These are phyloP conservation scores for Diphasiastrum complanatum DNA, from an alignment of 83 land plant species.

Conservation along the genomic window DNA sequence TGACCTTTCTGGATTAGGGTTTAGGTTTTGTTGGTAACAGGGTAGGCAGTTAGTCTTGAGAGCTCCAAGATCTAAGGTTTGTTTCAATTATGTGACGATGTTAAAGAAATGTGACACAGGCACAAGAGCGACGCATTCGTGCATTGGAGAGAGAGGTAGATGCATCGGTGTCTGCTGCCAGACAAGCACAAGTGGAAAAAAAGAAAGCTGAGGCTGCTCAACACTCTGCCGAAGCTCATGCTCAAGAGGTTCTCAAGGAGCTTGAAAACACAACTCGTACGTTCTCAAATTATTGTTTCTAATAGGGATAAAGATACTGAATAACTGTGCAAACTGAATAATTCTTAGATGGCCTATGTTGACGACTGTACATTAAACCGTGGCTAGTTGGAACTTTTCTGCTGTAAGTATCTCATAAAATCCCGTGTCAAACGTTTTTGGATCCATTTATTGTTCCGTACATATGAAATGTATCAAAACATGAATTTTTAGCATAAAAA, in stretches of 20 bases:
- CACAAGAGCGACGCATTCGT: constrained; percentile 75
- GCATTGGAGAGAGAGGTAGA: constrained; percentile 83
- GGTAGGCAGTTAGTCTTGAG: neutral
- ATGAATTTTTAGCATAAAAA: too few relatives aligned
- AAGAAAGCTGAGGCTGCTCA: constrained; percentile 76
- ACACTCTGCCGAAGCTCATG: constrained; percentile 66
- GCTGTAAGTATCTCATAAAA: too few relatives aligned
- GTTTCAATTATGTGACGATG: neutral
- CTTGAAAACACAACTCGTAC: constrained; percentile 92
- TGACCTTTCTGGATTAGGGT: neutral
- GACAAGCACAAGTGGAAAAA: constrained; percentile 80
- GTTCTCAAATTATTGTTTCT: too few relatives aligned
- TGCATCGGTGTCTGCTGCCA: constrained; percentile 77
- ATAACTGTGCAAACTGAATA: too few relatives aligned
- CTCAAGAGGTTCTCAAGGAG: constrained; percentile 63
- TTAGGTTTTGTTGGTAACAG: neutral
- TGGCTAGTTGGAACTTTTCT: too few relatives aligned
- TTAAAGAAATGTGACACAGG: too few relatives aligned
- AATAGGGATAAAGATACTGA: too few relatives aligned
- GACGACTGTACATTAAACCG: too few relatives aligned
- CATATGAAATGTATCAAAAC: too few relatives aligned
- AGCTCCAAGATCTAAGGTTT: neutral
- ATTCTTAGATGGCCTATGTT: too few relatives aligned
- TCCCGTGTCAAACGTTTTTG: too few relatives aligned
- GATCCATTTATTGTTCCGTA: too few relatives aligned